Percentiles rank a stretch among this genome's conserved stretches.
Evolutionary conservation across 1,284 basidiomycete species (phyloP).

Genomic region (Coriolopsis trogii): DNA sequence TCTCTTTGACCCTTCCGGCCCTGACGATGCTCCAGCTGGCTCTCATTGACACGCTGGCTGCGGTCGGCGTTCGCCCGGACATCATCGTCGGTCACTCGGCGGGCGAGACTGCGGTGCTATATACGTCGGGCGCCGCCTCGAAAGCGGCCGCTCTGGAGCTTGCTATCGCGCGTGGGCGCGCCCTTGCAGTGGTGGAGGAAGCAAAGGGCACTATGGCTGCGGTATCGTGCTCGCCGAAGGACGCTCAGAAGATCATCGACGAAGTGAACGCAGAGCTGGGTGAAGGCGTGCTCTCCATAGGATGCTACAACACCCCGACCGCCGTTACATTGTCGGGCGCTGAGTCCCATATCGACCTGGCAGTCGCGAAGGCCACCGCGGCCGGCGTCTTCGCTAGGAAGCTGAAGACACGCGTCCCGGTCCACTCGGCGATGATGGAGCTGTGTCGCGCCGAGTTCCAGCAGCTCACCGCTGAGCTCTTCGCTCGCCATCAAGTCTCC

Average conservation of each 20-base stretch:
- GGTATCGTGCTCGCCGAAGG: conserved; percentile 34
- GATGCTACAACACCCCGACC: conserved; percentile 40
- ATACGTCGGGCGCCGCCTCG: conserved; percentile 42
- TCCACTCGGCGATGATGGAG: conserved; percentile 39
- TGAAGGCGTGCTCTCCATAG: conserved; percentile 32
- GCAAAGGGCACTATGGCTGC: conserved; percentile 46
- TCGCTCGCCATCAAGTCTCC: conserved; percentile 25
- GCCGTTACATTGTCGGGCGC: conserved; percentile 39
- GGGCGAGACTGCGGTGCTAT: conserved; percentile 46
- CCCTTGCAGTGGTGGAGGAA: conserved; percentile 37
- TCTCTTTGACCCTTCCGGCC: conserved; percentile 38
- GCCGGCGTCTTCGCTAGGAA: conserved; percentile 36
- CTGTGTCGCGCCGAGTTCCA: conserved; percentile 31
- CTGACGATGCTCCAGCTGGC: conserved; percentile 49
- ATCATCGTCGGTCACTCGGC: conserved; percentile 44
- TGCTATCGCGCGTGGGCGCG: conserved; percentile 41
- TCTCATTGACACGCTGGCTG: conserved; percentile 41
- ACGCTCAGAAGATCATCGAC: conserved; percentile 29
- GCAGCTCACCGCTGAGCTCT: conserved; percentile 28
- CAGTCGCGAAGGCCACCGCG: conserved; percentile 29
- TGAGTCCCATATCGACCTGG: conserved; percentile 31
- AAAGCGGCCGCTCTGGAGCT: conserved; percentile 43
- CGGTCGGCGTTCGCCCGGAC: conserved; percentile 39
- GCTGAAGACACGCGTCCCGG: conserved; percentile 35
- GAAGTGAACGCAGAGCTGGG: conserved; percentile 14